Conservation (phyloP, 2,329 filamentous ascomycete species). For the Cyphellophora europaea region DNA sequence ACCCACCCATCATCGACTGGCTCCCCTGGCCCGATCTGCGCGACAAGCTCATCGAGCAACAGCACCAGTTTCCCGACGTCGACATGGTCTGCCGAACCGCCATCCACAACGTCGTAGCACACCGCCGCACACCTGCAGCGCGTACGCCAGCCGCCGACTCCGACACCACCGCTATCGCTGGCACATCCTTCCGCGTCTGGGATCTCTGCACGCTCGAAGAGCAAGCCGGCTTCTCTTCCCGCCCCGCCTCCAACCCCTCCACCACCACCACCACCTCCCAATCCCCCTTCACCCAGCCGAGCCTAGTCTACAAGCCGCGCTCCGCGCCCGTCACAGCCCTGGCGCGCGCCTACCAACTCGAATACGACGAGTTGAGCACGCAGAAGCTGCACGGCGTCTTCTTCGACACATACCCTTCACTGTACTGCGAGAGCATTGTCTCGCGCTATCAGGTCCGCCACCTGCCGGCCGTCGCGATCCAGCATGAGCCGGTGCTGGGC, state of each 20-base stretch:
- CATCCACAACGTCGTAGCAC: slow-evolving; percentile 9
- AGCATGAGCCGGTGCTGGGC: too few relatives aligned
- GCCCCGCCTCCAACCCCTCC: neutral
- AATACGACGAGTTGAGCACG: slow-evolving; percentile 82
- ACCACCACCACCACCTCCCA: too few relatives aligned
- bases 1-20: slow-evolving; percentile 50
- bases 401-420: slow-evolving; percentile 8
- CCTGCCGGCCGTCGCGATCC: slow-evolving; percentile 1
- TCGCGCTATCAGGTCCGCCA: slow-evolving; percentile 6
- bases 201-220: slow-evolving; percentile 8
- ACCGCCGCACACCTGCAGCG: slow-evolving; percentile 2
- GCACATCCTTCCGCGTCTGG: slow-evolving; percentile 10
- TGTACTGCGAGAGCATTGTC: slow-evolving; percentile 6
- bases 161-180: neutral
- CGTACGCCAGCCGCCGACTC: neutral
- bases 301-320: too few relatives aligned
- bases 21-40: slow-evolving; percentile 49
- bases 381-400: slow-evolving; percentile 36
- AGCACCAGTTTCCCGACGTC: slow-evolving; percentile 11
- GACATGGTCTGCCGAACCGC: slow-evolving; percentile 8
- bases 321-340: slow-evolving; percentile 37
- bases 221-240: neutral
- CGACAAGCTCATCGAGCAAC: slow-evolving; percentile 37
- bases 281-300: too few relatives aligned
- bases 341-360: slow-evolving; percentile 71